A percentile compares a stretch with the other conserved stretches of the same genome.
phyloP scores from a whole-genome alignment of 106 monocot genomes.

The Phalaenopsis aphrodite region DNA sequence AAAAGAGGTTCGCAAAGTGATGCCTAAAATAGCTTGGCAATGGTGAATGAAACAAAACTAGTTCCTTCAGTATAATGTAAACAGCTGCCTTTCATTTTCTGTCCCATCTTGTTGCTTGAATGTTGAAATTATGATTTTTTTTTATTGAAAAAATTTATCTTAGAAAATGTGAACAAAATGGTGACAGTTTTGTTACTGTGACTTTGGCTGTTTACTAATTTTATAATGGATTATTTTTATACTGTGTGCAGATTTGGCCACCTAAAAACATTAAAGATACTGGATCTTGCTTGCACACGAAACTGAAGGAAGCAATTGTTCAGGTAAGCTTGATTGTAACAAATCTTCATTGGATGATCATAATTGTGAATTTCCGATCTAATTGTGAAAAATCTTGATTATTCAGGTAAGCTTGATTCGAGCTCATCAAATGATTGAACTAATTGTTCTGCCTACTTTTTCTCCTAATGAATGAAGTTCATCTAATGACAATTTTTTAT shows the following conservation, averaged over 20 bases:
- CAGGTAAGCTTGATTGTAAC: slow-evolving; percentile 29
- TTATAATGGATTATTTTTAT: not conserved
- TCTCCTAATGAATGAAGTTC: not conserved
- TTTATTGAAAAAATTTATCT: not conserved
- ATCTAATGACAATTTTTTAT: not conserved
- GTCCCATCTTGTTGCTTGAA: not conserved
- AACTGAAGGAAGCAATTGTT: slow-evolving; percentile 82
- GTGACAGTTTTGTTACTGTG: not conserved
- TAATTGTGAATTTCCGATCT: not conserved
- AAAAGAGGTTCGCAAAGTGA: not conserved
- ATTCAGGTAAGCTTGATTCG: not conserved
- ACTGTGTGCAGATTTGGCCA: slow-evolving; percentile 81
- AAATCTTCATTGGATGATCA: not conserved
- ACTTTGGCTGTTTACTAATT: not conserved
- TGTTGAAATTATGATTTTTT: not conserved
- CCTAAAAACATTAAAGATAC: slow-evolving; percentile 96
- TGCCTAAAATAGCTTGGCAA: not conserved
- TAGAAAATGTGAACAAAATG: not conserved
- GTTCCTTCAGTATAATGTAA: not conserved
- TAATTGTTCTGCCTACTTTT: not conserved
- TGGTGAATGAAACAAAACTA: not conserved
- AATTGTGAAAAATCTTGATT: not conserved
- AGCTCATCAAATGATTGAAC: not conserved
- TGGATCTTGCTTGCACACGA: slow-evolving; percentile 72
- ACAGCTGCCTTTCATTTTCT: not conserved